Evolutionary conservation across 148 eudicot species (phyloP).

Genomic region (Rhododendron griersonianum): DNA sequence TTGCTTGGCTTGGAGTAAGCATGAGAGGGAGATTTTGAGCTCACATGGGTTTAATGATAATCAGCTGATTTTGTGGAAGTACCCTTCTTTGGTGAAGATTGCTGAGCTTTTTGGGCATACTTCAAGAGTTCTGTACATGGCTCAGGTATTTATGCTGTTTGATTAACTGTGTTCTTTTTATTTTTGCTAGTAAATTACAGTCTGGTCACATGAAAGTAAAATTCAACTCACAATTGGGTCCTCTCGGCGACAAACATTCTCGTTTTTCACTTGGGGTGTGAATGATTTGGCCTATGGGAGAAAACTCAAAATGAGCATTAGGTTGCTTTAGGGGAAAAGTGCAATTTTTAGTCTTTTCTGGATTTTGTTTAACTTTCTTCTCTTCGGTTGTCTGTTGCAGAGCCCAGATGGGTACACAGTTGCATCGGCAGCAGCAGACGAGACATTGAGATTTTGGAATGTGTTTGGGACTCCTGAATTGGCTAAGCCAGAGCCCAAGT

Average conservation of each 20-base stretch:
- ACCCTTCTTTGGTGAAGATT: constrained; percentile 37
- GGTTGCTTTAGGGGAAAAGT: not conserved
- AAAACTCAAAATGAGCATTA: too few relatives aligned
- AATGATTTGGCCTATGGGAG: not conserved
- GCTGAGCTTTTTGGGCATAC: constrained; percentile 32
- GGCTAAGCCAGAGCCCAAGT: constrained; percentile 19
- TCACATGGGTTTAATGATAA: constrained; percentile 30
- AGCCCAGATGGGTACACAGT: constrained; percentile 39
- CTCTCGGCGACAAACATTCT: not conserved
- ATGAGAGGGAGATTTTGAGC: constrained; percentile 34
- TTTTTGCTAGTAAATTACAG: not conserved
- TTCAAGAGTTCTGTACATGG: constrained; percentile 27
- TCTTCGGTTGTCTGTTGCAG: constrained; percentile 14
- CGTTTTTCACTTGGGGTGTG: not conserved
- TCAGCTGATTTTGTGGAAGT: constrained; percentile 34
- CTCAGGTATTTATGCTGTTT: constrained; percentile 22
- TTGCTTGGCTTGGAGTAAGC: constrained; percentile 25
- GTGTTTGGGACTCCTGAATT: constrained; percentile 29
- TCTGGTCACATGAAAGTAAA: not conserved
- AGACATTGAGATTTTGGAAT: constrained; percentile 40
- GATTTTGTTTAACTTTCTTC: not conserved
- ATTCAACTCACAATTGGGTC: not conserved
- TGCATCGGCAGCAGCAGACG: constrained; percentile 36
- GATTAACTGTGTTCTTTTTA: not conserved
- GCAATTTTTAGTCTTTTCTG: not conserved